Evolutionary conservation across 331 rosid genomes (phyloP).

Genomic region (Pyrus hybrid): DNA sequence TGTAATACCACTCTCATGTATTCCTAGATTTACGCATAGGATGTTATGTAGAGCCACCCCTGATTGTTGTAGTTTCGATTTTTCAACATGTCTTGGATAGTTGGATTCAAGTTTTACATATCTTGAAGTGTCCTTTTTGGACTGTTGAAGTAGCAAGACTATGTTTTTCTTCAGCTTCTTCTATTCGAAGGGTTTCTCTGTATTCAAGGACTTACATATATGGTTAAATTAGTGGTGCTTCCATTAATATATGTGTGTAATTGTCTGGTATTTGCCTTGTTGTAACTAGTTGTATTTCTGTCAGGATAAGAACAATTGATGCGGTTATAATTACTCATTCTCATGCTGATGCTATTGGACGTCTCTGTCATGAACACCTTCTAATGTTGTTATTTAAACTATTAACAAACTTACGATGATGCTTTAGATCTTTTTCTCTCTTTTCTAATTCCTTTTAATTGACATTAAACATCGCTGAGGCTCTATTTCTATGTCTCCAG

Average conservation of each 20-base stretch:
- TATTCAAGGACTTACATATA: background rate
- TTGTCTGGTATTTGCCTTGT: slow-evolving; percentile 20
- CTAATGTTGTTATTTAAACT: slow-evolving; percentile 17
- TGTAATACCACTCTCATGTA: too few relatives aligned
- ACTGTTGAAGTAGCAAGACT: background rate
- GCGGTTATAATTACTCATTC: slow-evolving; percentile 95
- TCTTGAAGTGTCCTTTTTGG: background rate
- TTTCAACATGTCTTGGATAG: background rate
- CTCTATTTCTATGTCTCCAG: slow-evolving; percentile 21
- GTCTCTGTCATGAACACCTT: slow-evolving; percentile 49
- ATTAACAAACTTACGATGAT: background rate
- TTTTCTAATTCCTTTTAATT: background rate
- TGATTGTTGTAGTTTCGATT: background rate
- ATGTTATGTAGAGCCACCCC: background rate
- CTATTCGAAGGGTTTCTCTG: background rate
- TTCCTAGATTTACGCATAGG: background rate
- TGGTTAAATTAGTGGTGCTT: background rate
- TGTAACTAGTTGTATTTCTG: slow-evolving; percentile 51
- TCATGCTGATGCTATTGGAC: slow-evolving; percentile 99
- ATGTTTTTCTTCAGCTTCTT: background rate
- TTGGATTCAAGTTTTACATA: background rate
- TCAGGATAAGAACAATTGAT: slow-evolving; percentile 91
- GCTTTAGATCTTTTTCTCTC: background rate
- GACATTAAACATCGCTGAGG: background rate
- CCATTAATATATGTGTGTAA: slow-evolving; percentile 11